These are phyloP conservation scores for Tolypocladium paradoxum DNA, from an alignment of 2,329 filamentous ascomycete genomes.

Conservation along the genomic window DNA sequence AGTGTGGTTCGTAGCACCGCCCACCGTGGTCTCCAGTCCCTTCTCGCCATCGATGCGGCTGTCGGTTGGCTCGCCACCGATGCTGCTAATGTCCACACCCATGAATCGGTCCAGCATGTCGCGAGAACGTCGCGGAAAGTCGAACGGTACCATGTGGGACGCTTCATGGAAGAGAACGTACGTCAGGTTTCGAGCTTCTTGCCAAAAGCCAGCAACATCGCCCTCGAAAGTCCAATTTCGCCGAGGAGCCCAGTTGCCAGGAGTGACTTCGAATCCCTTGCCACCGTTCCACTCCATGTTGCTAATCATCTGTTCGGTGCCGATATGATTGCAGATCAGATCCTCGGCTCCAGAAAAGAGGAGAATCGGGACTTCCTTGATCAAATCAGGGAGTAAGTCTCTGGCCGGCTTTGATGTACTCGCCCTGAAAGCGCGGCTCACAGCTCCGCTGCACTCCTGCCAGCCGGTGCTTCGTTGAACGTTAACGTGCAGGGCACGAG, in stretches of 20 bases:
- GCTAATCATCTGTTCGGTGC: conserved; percentile 82
- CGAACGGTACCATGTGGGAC: conserved; percentile 97
- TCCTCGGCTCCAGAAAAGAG: conserved; percentile 93
- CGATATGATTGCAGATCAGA: conserved; percentile 93
- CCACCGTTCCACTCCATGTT: conserved; percentile 88
- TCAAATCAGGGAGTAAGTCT: conserved; percentile 63
- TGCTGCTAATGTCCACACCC: conserved; percentile 79
- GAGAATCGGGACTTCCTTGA: conserved; percentile 67
- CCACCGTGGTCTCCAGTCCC: conserved; percentile 65
- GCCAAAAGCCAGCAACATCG: conserved; percentile 80
- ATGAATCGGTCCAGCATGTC: conserved; percentile 99
- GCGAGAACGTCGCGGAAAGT: conserved; percentile 72
- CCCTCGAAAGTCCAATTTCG: conserved; percentile 91
- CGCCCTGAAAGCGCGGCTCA: conserved; percentile 60
- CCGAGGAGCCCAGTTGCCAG: conserved; percentile 84
- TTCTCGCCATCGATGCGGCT: conserved; percentile 80
- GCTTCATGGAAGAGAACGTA: conserved; percentile 94
- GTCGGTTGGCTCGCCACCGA: conserved; percentile 71
- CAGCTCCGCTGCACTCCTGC: conserved; percentile 78
- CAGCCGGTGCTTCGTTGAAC: conserved; percentile 75
- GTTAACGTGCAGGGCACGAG: conserved; percentile 71
- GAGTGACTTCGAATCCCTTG: conserved; percentile 79
- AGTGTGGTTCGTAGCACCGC: conserved; percentile 48
- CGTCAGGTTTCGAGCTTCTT: conserved; percentile 87
- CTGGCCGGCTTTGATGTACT: conserved; percentile 63